Percentiles rank a stretch among this genome's conserved stretches.
Conservation (phyloP, 2,329 filamentous ascomycete species). For the Decorospora gaudefroyi region DNA sequence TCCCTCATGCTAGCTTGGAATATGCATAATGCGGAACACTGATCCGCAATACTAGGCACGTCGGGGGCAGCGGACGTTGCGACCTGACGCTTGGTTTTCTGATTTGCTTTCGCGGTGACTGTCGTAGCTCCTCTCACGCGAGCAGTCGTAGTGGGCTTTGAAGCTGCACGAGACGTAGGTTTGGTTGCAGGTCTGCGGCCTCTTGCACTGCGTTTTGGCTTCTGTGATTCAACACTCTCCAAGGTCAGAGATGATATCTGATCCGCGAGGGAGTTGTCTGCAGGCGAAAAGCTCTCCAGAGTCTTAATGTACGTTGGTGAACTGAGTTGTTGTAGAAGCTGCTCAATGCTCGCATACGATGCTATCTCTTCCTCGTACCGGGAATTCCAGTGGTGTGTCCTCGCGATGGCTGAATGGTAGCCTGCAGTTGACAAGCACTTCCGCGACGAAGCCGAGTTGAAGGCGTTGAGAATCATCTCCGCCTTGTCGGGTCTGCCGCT, state of each 20-base stretch:
- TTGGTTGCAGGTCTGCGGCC: constrained; percentile 32
- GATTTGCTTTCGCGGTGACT: constrained; percentile 19
- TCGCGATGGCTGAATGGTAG: constrained; percentile 56
- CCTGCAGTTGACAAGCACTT: constrained; percentile 58
- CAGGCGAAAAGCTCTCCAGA: constrained; percentile 30
- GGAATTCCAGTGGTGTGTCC: constrained; percentile 54
- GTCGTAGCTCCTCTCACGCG: constrained; percentile 22
- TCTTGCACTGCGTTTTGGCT: constrained; percentile 22
- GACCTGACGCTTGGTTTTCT: constrained; percentile 20
- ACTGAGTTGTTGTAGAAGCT: constrained; percentile 51
- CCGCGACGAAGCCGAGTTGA: constrained; percentile 48
- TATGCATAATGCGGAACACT: constrained; percentile 48
- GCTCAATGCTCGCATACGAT: constrained; percentile 56
- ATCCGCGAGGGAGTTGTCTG: constrained; percentile 47
- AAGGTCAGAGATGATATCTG: constrained; percentile 52
- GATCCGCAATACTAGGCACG: constrained; percentile 27
- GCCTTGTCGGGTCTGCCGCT: constrained; percentile 57
- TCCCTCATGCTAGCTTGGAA: constrained; percentile 57
- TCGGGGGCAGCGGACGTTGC: constrained; percentile 8
- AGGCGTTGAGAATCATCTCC: constrained; percentile 58
- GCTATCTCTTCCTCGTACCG: constrained; percentile 55
- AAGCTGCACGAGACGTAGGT: constrained; percentile 13
- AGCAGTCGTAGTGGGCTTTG: constrained; percentile 19
- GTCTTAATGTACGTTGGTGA: constrained; percentile 39
- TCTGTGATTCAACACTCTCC: constrained; percentile 17